Evolutionary conservation across 2,329 filamentous ascomycete genomes (phyloP).

Genomic region (Pseudopithomyces maydicus): DNA sequence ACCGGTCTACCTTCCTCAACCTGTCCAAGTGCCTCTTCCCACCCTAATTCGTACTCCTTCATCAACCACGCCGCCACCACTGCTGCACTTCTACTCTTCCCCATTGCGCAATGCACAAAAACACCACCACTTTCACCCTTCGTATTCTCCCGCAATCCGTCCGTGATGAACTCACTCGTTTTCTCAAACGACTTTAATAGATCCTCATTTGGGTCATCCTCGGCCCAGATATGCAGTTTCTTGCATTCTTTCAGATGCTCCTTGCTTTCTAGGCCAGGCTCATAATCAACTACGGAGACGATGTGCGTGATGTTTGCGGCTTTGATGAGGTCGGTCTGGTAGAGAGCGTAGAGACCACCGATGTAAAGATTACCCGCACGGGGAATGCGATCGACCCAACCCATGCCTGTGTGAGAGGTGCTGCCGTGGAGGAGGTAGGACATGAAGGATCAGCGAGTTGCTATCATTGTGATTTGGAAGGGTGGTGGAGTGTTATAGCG

Average conservation of each 20-base stretch:
- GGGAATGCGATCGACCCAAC: slow-evolving; percentile 47
- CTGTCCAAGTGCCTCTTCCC: slow-evolving; percentile 23
- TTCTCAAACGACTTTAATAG: slow-evolving; percentile 31
- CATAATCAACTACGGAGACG: slow-evolving; percentile 40
- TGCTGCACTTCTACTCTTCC: slow-evolving; percentile 39
- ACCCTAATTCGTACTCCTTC: slow-evolving; percentile 28
- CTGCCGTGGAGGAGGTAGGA: slow-evolving; percentile 40
- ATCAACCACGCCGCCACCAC: slow-evolving; percentile 41
- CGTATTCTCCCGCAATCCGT: no score
- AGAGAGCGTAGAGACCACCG: slow-evolving; percentile 49
- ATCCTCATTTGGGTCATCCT: slow-evolving; percentile 41
- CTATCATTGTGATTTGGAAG: neutral
- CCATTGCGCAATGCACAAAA: slow-evolving; percentile 44
- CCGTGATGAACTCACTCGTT: slow-evolving; percentile 29
- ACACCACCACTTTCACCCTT: slow-evolving; percentile 25
- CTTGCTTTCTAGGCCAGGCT: slow-evolving; percentile 22
- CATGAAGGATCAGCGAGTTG: slow-evolving; percentile 15
- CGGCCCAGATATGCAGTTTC: slow-evolving; percentile 35
- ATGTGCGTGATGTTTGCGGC: slow-evolving; percentile 40
- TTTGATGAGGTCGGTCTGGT: slow-evolving; percentile 44
- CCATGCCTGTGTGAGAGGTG: slow-evolving; percentile 38
- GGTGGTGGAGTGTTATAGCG: neutral
- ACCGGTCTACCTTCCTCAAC: slow-evolving; percentile 40
- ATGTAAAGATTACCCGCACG: slow-evolving; percentile 44
- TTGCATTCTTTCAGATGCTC: slow-evolving; percentile 33